These are phyloP conservation scores for Penicillium sp. DNA, from an alignment of 2,329 filamentous ascomycete species.

Conservation along the genomic window DNA sequence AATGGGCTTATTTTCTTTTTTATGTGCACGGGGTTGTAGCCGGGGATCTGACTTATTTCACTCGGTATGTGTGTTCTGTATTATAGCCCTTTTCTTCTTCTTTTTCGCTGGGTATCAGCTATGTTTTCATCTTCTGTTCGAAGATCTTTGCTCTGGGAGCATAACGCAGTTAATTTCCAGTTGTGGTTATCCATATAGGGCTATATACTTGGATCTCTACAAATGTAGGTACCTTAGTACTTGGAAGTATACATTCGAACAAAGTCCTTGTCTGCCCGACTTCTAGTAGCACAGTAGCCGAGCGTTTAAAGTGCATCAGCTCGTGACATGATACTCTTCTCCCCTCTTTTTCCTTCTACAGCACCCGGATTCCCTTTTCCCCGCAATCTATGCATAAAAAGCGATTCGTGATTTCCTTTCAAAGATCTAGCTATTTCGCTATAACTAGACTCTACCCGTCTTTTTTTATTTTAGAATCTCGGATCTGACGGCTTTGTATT, in stretches of 20 bases:
- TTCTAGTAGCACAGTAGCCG: constrained; percentile 3
- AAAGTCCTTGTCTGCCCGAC: constrained; percentile 3
- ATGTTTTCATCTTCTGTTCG: not conserved
- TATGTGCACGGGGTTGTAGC: not conserved
- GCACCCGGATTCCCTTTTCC: not conserved
- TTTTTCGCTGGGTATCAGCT: not conserved
- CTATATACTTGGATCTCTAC: not conserved
- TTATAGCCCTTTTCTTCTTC: constrained; percentile 2
- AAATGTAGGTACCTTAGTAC: not conserved
- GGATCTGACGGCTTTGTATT: not conserved
- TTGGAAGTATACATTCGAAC: not conserved
- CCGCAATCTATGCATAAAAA: not conserved
- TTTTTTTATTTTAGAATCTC: not conserved
- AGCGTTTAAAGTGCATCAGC: constrained; percentile 1
- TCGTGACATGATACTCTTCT: constrained; percentile 15
- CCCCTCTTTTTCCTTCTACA: constrained; percentile 3
- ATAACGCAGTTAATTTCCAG: not conserved
- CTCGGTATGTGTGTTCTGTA: constrained; percentile 7
- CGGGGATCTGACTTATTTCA: not conserved
- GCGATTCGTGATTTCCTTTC: not conserved
- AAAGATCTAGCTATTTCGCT: not conserved
- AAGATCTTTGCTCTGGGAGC: not conserved
- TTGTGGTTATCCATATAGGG: not conserved
- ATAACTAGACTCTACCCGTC: not conserved
- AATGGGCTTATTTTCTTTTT: not conserved